Evolutionary conservation across 306 rosid genomes (phyloP).

Genomic region (Pachyrhizus erosus): DNA sequence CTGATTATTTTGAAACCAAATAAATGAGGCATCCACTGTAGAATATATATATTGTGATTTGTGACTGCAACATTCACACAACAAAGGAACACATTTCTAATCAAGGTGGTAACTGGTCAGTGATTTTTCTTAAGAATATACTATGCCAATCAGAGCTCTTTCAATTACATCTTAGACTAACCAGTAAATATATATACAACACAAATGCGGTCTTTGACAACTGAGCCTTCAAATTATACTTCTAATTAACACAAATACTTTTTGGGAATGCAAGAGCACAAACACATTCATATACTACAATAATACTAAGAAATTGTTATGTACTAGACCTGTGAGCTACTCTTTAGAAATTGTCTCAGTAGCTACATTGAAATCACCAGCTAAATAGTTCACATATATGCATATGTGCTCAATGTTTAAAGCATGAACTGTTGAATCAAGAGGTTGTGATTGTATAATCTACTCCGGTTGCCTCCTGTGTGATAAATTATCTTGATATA

Average conservation of each 20-base stretch:
- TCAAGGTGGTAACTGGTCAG: not conserved
- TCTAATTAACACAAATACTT: not conserved
- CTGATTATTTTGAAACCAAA: not conserved
- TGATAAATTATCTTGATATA: not conserved
- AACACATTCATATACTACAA: not conserved
- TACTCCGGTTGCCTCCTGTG: not conserved
- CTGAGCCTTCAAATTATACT: not conserved
- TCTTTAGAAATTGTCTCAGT: not conserved
- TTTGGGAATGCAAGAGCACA: slow-evolving; percentile 4
- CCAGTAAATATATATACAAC: not conserved
- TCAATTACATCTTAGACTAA: not conserved
- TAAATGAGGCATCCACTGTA: not conserved
- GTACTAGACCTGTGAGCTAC: not conserved
- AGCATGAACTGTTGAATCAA: not conserved
- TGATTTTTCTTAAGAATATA: not conserved
- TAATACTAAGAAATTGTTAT: not conserved
- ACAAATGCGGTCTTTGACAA: not conserved
- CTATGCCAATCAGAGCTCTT: not conserved
- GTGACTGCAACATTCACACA: not conserved
- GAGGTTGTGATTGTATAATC: not conserved
- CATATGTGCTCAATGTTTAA: not conserved
- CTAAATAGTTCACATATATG: not conserved
- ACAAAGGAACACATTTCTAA: not conserved
- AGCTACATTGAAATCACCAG: not conserved
- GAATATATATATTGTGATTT: not conserved